A percentile compares a stretch with the other conserved stretches of the same genome.
Conservation (phyloP, 352 stramenopile genomes). For the Pythium scleroteichum region DNA sequence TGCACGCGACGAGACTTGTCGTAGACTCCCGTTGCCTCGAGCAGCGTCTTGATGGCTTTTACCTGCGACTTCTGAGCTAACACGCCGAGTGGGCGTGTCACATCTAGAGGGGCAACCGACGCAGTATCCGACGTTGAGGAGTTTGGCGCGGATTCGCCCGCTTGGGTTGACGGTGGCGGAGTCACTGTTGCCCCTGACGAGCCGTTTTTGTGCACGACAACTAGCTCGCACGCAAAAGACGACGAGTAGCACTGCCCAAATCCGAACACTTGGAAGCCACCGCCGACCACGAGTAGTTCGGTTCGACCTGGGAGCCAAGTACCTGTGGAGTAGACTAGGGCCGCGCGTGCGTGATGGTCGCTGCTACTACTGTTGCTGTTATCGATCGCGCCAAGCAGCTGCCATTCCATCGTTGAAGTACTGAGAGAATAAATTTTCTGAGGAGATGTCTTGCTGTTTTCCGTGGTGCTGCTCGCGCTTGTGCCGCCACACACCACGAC, state of each 20-base stretch:
- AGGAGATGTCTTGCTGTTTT: conserved; percentile 21
- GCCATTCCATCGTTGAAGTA: conserved; percentile 47
- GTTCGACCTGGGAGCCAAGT: conserved; percentile 46
- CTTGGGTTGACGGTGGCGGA: not conserved
- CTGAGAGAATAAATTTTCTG: conserved; percentile 62
- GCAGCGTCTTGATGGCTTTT: conserved; percentile 76
- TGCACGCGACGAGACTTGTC: conserved; percentile 82
- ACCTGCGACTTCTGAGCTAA: conserved; percentile 63
- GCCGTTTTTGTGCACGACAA: conserved; percentile 30
- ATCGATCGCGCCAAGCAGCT: conserved; percentile 38
- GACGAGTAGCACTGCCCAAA: conserved; percentile 83
- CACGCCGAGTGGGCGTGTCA: conserved; percentile 27
- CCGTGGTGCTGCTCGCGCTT: conserved; percentile 29
- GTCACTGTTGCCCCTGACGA: not conserved
- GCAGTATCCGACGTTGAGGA: not conserved
- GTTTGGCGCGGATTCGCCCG: too few relatives aligned
- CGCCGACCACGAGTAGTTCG: conserved; percentile 55
- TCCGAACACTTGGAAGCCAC: conserved; percentile 84
- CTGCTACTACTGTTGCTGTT: conserved; percentile 27
- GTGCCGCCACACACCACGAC: conserved; percentile 66
- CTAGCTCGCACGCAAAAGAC: conserved; percentile 53
- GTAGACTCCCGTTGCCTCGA: conserved; percentile 65
- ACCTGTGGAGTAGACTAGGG: conserved; percentile 57
- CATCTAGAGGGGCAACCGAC: not conserved
- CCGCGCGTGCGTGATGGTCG: conserved; percentile 44